A percentile compares a stretch with the other conserved stretches of the same genome.
Conservation (phyloP, 2,329 filamentous ascomycete genomes). For the Neofusicoccum ribis region DNA sequence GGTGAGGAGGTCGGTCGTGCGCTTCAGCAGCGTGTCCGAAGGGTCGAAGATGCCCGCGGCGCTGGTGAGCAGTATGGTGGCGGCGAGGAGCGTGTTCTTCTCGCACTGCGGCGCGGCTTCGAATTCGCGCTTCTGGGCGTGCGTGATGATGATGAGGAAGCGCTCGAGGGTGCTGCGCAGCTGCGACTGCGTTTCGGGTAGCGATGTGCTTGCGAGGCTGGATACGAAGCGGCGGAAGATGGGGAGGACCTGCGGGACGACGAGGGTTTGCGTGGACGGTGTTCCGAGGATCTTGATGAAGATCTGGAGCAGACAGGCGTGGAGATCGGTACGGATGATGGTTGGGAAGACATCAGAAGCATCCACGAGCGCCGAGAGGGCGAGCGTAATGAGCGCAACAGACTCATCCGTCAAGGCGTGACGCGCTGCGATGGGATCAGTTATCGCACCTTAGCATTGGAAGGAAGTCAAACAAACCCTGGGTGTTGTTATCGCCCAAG, state of each 20-base stretch:
- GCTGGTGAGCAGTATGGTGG: conserved; percentile 84
- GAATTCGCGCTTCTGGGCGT: conserved; percentile 73
- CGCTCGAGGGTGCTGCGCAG: conserved; percentile 79
- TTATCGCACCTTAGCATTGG: background rate
- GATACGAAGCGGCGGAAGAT: conserved; percentile 89
- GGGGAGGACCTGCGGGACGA: conserved; percentile 85
- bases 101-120: conserved; percentile 82
- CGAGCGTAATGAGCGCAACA: conserved; percentile 73
- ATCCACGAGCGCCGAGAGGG: conserved; percentile 86
- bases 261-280: conserved; percentile 79
- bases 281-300: conserved; percentile 91
- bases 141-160: conserved; percentile 76
- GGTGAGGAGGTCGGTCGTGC: conserved; percentile 76
- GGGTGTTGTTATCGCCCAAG: conserved; percentile 58
- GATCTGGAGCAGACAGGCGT: conserved; percentile 95
- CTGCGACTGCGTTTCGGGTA: conserved; percentile 61
- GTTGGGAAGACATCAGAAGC: conserved; percentile 93
- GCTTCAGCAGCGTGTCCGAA: conserved; percentile 71
- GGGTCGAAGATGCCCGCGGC: conserved; percentile 72
- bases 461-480: conserved; percentile 26
- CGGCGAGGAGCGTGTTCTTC: conserved; percentile 86
- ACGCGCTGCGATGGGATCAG: conserved; percentile 59
- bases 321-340: conserved; percentile 93
- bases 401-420: conserved; percentile 86
- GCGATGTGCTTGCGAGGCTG: conserved; percentile 59